phyloP scores from a whole-genome alignment of 202 grass and related monocot genomes.

The Setaria italica region DNA sequence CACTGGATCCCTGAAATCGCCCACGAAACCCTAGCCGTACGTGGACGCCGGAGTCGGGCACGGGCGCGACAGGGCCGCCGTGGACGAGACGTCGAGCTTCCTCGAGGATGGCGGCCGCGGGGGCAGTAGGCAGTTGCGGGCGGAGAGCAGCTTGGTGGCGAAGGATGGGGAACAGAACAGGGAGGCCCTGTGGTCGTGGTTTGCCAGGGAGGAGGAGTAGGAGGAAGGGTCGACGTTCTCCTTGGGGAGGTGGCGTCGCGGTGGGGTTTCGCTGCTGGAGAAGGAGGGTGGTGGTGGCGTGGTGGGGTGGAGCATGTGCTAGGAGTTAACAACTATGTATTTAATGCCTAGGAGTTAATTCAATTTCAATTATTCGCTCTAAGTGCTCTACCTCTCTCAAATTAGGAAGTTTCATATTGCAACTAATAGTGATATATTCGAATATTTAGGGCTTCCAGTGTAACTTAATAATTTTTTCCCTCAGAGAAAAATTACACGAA shows the following conservation, averaged over 20 bases:
- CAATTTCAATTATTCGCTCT: too few relatives aligned
- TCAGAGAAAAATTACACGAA: too few relatives aligned
- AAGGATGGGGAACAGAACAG: slow-evolving; percentile 52
- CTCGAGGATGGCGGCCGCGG: slow-evolving; percentile 46
- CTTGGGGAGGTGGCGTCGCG: slow-evolving; percentile 49
- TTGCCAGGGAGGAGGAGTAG: slow-evolving; percentile 34
- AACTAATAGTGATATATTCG: too few relatives aligned
- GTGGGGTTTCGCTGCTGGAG: slow-evolving; percentile 28
- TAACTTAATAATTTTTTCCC: too few relatives aligned
- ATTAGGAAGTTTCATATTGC: too few relatives aligned
- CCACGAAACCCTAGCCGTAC: slow-evolving; percentile 38
- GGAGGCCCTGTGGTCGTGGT: slow-evolving; percentile 29
- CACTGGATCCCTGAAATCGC: not conserved
- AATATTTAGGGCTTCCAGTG: too few relatives aligned
- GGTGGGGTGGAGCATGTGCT: slow-evolving; percentile 40
- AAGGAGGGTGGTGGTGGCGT: slow-evolving; percentile 39
- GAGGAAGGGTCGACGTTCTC: slow-evolving; percentile 57
- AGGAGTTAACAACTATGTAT: too few relatives aligned
- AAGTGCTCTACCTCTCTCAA: too few relatives aligned
- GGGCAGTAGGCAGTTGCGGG: slow-evolving; percentile 52
- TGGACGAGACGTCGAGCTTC: slow-evolving; percentile 55
- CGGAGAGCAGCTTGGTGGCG: slow-evolving; percentile 40
- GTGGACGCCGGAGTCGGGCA: slow-evolving; percentile 56
- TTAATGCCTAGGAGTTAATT: too few relatives aligned
- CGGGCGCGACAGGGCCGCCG: not conserved